Evolutionary conservation across 305 asterid genomes (phyloP).

Genomic region (Nicotiana rustica): DNA sequence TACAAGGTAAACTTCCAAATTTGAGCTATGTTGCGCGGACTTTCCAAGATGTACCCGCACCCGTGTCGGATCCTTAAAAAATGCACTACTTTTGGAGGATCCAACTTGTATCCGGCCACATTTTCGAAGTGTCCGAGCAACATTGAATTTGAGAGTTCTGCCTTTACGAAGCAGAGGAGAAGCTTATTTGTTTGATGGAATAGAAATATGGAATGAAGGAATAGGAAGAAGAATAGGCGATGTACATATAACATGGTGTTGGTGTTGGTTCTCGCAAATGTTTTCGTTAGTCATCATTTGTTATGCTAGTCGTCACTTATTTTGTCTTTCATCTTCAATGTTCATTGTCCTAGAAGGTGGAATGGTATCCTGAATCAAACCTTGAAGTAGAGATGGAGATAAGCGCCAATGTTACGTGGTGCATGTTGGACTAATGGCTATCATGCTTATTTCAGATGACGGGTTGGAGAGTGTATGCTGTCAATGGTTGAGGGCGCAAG

Average conservation of each 20-base stretch:
- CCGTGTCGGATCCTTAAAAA: no score
- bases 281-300: not conserved
- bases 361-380: not conserved
- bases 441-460: not conserved
- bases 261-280: constrained; percentile 3
- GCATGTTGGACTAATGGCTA: not conserved
- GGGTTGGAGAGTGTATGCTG: no score
- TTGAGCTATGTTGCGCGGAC: not conserved
- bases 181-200: not conserved
- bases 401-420: not conserved
- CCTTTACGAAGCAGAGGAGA: not conserved
- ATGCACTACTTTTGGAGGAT: no score
- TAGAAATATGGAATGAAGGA: not conserved
- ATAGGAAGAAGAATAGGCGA: not conserved
- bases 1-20: constrained; percentile 49
- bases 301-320: not conserved
- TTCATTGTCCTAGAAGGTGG: not conserved
- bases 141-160: not conserved
- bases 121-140: no score
- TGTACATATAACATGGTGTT: not conserved
- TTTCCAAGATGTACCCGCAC: no score
- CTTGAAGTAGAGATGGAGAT: not conserved
- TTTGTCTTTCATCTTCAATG: not conserved
- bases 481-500: no score
- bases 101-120: no score